A percentile compares a stretch with the other conserved stretches of the same genome.
phyloP scores from a whole-genome alignment of 139 green algal species.

The Ettlia oleoabundans region DNA sequence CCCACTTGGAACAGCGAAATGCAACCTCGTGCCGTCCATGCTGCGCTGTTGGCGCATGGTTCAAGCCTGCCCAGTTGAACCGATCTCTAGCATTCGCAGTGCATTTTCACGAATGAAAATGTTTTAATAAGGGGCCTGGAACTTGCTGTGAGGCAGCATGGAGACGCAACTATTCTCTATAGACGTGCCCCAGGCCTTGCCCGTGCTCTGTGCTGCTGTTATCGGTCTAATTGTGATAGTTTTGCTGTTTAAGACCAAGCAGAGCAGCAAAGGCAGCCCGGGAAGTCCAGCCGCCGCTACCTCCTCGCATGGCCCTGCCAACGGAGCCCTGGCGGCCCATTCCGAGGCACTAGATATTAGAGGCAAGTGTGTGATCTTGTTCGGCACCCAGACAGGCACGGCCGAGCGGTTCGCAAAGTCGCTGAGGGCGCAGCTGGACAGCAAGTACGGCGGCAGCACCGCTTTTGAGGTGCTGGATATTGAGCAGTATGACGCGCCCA shows the following conservation, averaged over 20 bases:
- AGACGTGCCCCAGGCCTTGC: neutral
- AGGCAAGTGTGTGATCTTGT: slow-evolving; percentile 56
- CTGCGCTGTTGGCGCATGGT: no score
- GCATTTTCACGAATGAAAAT: no score
- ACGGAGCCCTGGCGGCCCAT: no score
- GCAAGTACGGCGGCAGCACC: slow-evolving; percentile 64
- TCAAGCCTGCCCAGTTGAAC: no score
- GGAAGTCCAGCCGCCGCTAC: no score
- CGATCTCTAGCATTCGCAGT: no score
- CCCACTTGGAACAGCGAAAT: no score
- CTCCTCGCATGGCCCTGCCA: no score
- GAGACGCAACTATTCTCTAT: neutral
- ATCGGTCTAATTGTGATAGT: slow-evolving; percentile 23
- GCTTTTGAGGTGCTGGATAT: slow-evolving; percentile 76
- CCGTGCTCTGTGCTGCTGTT: slow-evolving; percentile 27
- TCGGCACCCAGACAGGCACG: slow-evolving; percentile 88
- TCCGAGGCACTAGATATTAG: neutral
- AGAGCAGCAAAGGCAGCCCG: neutral
- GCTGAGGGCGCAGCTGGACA: slow-evolving; percentile 58
- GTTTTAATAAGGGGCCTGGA: neutral
- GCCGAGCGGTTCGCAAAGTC: slow-evolving; percentile 92
- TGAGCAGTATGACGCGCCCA: slow-evolving; percentile 65
- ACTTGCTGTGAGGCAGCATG: slow-evolving; percentile 11
- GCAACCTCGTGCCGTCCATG: no score
- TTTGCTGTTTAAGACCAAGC: neutral